Evolutionary conservation across 371 early-diverging fungal species (phyloP), one percentile per base, ranked within the genome.

Genomic region (Sporodiniella umbellata): DNA sequence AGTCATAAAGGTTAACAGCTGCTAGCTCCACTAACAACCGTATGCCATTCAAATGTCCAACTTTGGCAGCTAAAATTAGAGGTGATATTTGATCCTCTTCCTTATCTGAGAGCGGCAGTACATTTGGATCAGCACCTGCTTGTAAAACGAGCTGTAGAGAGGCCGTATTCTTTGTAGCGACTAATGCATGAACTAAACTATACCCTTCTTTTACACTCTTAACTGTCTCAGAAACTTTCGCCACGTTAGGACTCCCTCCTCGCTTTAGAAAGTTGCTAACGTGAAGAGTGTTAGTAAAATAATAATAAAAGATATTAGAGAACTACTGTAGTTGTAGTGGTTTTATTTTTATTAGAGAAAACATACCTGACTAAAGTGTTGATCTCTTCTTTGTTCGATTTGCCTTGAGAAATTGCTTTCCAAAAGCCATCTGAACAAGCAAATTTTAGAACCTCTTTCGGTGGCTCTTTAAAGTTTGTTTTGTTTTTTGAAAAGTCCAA

Each of bases 371-470:
- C 43, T 1, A 67, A 54, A 10, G 24, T 26, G 45, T 63, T 64
- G 7, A 68, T 65, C 37, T 63, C 63, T n/a, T 42, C 22, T 17
- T 70, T 62, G 33, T 66, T 56, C 21, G 46, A 26, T 33, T 59
- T 65, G 12, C 64, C 66, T 3, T 44, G 26, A 0, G 74, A 68
- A 40, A 74, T 70, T 8, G 66, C 63, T 15, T 66, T 57, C 74
- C 74, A 74, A 35, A 74, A 74, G 0, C 74, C 68, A 38, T 74
- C 74, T 8, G 62, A 61, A 48, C 70, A 70, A 10, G 62, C 74
- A 51, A 56, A 74, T 4, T 23, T 56, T 3, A 73, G 56, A 4
- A 33, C 18, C 7, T 39, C 12, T 3, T 26, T 42, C 18, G 11
- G n/a, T n/a, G 47, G 33, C 38, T 15, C 31, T 47, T 47, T 24